A percentile compares a stretch with the other conserved stretches of the same genome.
These are phyloP conservation scores for Trypanosoma caninum DNA, from an alignment of 208 protist genomes.

Conservation along the genomic window DNA sequence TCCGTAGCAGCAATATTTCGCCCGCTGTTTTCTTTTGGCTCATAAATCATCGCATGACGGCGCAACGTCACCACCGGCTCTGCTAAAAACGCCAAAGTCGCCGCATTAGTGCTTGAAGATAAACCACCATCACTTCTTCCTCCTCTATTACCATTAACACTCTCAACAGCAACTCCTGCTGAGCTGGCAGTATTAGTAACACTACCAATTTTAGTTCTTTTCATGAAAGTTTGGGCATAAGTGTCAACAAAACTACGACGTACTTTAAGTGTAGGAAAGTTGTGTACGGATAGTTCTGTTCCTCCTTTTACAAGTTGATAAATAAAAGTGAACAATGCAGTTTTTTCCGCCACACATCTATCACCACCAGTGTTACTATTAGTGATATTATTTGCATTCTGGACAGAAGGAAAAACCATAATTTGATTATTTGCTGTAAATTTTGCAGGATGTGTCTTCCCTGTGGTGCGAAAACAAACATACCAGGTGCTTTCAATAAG, in stretches of 20 bases:
- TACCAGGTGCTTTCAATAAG: constrained; percentile 58
- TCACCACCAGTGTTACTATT: not conserved
- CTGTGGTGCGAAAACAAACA: constrained; percentile 55
- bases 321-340: constrained; percentile 22
- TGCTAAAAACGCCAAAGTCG: constrained; percentile 30
- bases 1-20: not conserved
- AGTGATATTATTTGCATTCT: constrained; percentile 2
- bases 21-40: not conserved
- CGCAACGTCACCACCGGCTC: constrained; percentile 52
- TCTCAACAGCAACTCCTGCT: no score
- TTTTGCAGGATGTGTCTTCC: constrained; percentile 41
- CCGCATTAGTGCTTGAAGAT: no score
- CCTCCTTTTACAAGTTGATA: constrained; percentile 74
- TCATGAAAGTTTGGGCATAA: not conserved
- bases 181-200: not conserved
- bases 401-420: constrained; percentile 31
- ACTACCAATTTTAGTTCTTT: not conserved
- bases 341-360: not conserved
- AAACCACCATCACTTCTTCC: no score
- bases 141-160: not conserved
- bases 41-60: constrained; percentile 1
- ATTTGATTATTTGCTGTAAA: constrained; percentile 42
- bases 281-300: constrained; percentile 52
- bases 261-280: constrained; percentile 67
- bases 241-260: constrained; percentile 27